Conservation (phyloP, 495 filamentous ascomycete species). For the Neurospora sp. region DNA sequence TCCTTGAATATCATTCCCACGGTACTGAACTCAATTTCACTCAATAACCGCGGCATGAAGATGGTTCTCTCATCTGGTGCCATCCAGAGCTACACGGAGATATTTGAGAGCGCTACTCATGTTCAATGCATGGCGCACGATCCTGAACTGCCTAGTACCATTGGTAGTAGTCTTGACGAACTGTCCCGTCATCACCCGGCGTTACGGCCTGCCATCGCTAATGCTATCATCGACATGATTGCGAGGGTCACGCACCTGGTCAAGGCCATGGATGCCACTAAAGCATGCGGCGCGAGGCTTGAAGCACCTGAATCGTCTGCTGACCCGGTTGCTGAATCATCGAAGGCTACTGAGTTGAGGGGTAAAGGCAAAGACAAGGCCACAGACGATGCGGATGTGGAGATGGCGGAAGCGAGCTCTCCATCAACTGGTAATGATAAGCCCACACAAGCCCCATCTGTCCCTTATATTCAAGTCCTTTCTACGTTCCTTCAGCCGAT, state of each 20-base stretch:
- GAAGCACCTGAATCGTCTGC: constrained; percentile 49
- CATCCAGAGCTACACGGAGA: constrained; percentile 78
- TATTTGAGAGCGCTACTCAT: constrained; percentile 87
- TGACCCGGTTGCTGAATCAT: constrained; percentile 27
- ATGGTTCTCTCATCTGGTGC: constrained; percentile 79
- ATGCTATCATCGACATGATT: constrained; percentile 74
- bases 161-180: constrained; percentile 87
- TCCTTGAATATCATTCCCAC: constrained; percentile 76
- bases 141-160: constrained; percentile 47
- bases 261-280: constrained; percentile 50
- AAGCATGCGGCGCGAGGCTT: constrained; percentile 70
- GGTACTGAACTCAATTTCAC: constrained; percentile 86
- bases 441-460: not conserved
- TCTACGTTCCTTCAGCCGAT: constrained; percentile 69
- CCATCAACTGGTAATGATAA: constrained; percentile 6
- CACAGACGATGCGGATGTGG: constrained; percentile 39
- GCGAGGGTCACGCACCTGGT: constrained; percentile 64
- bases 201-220: constrained; percentile 68
- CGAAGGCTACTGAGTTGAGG: not conserved
- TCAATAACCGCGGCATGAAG: constrained; percentile 81
- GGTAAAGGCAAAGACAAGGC: constrained; percentile 34
- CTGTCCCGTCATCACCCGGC: constrained; percentile 85
- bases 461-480: constrained; percentile 63
- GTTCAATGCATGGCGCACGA: constrained; percentile 72
- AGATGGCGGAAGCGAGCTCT: constrained; percentile 44